Base-by-base conservation (phyloP, 1,139 yeast genomes). In the Kurtzmaniella natalensis region DNA sequence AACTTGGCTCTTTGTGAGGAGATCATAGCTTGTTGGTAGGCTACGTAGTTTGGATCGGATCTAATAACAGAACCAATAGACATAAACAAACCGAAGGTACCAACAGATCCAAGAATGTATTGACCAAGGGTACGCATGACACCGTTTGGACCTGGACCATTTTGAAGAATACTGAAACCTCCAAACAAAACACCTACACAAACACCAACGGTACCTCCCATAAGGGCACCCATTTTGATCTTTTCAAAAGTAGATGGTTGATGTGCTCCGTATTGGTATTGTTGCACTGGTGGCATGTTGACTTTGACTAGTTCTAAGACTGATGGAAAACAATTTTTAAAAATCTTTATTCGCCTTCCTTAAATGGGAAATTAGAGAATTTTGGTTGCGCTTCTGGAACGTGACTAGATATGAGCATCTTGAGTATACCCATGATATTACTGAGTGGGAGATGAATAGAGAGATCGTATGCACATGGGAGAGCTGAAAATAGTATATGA, bases 111-210 rank as follows among this genome's bases (percentile, higher is more conserved):
- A 59, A 86, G 81, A 63, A 94, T 89, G 61, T 88, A 92, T 63
- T 89, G 95, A 36, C 98, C 98, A 52, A 94, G 68, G 5, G 96
- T 89, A 65, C 96, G 81, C 81, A 92, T 83, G 40, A 87, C 87
- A 37, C 99, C 99, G 53, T 87, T 85, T 35, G 98, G 97, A n/a
- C 98, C 99, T 13, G 96, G 89, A 11, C 99, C 99, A 46, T 85
- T 81, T 40, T 89, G 94, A 49, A 87, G 64, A 43, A 94, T 84
- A 40, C 96, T 83, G 53, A 86, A 81, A 18, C 96, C 95, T 42
- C 97, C 97, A 56, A 92, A 92, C 47, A 92, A 68, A 34, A 92
- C 85, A 40, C 98, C 98, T 30, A 92, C 89, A 55, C 94, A 94
- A 14, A 89, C 94, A 40, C 98, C 98, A 21, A 88, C 96, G 18